phyloP scores from a whole-genome alignment of 2,329 filamentous ascomycete genomes.

The Didymella lethalis region DNA sequence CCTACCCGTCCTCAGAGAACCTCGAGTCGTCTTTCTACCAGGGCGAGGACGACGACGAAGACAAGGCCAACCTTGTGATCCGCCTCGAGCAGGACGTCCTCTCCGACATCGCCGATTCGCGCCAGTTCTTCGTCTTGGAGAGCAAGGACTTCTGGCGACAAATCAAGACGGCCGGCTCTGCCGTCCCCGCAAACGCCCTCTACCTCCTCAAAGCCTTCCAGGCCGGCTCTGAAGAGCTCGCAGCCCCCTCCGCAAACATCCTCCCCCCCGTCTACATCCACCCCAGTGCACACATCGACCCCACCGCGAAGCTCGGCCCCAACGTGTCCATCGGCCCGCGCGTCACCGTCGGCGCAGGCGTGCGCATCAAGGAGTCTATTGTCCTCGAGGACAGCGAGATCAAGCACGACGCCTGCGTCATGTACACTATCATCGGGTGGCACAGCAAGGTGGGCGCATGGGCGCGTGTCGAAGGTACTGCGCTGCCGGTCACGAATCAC shows the following conservation, averaged over 20 bases:
- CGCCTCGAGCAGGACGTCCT: conserved; percentile 97
- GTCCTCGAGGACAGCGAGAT: conserved; percentile 95
- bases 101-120: conserved; percentile 92
- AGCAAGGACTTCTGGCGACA: conserved; percentile 99
- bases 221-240: conserved; percentile 79
- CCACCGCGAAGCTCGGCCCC: conserved; percentile 93
- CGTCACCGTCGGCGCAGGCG: conserved; percentile 82
- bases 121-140: conserved; percentile 98
- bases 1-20: conserved; percentile 96
- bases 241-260: conserved; percentile 83
- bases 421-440: conserved; percentile 98
- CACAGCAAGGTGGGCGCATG: conserved; percentile 95
- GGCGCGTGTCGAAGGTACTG: conserved; percentile 96
- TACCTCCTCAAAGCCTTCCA: conserved; percentile 96
- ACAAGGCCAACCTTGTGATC: conserved; percentile 82
- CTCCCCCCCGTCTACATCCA: conserved; percentile 95
- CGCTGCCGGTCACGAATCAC: conserved; percentile 85
- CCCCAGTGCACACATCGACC: conserved; percentile 87
- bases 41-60: conserved; percentile 73
- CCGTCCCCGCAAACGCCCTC: conserved; percentile 93
- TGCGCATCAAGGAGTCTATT: conserved; percentile 92
- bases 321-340: conserved; percentile 97
- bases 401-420: conserved; percentile 93
- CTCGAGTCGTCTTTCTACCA: conserved; percentile 74
- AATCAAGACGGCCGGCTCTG: conserved; percentile 98